phyloP scores from a whole-genome alignment of 2,329 filamentous ascomycete genomes.

The Gremmenia infestans region DNA sequence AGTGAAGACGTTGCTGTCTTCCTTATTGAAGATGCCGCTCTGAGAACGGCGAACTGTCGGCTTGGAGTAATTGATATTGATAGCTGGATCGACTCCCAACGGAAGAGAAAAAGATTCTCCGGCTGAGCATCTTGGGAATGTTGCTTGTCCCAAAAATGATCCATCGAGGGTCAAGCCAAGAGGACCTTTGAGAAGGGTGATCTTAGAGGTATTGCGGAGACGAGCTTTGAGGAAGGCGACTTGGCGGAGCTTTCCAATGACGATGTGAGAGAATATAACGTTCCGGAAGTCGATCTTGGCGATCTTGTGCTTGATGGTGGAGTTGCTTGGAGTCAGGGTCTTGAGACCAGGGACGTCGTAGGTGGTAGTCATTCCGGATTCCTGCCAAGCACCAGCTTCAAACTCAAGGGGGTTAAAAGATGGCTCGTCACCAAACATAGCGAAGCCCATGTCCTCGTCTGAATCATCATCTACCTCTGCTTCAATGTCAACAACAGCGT shows the following conservation, averaged over 20 bases:
- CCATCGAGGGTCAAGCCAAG: slow-evolving; percentile 59
- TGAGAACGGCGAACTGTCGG: slow-evolving; percentile 48
- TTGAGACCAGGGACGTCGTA: slow-evolving; percentile 57
- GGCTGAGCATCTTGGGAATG: slow-evolving; percentile 49
- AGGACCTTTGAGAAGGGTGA: slow-evolving; percentile 51
- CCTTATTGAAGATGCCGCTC: slow-evolving; percentile 49
- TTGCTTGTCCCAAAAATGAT: slow-evolving; percentile 53
- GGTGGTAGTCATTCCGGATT: slow-evolving; percentile 52
- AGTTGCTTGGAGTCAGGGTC: slow-evolving; percentile 48
- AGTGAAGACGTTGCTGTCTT: slow-evolving; percentile 46
- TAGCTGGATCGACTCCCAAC: slow-evolving; percentile 55
- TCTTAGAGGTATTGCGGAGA: slow-evolving; percentile 49
- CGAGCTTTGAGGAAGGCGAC: slow-evolving; percentile 55
- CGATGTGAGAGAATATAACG: slow-evolving; percentile 50
- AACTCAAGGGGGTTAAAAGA: slow-evolving; percentile 34
- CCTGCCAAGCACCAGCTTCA: slow-evolving; percentile 51
- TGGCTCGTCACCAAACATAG: slow-evolving; percentile 6
- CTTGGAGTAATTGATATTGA: slow-evolving; percentile 51
- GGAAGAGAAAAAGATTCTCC: slow-evolving; percentile 49
- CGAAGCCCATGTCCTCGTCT: slow-evolving; percentile 15
- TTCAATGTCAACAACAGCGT: neutral
- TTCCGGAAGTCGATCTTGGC: slow-evolving; percentile 47
- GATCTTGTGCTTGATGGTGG: slow-evolving; percentile 54
- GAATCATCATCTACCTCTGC: neutral
- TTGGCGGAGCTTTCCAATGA: slow-evolving; percentile 56